phyloP scores from a whole-genome alignment of 352 stramenopile genomes.

The Phytophthora foliorum region DNA sequence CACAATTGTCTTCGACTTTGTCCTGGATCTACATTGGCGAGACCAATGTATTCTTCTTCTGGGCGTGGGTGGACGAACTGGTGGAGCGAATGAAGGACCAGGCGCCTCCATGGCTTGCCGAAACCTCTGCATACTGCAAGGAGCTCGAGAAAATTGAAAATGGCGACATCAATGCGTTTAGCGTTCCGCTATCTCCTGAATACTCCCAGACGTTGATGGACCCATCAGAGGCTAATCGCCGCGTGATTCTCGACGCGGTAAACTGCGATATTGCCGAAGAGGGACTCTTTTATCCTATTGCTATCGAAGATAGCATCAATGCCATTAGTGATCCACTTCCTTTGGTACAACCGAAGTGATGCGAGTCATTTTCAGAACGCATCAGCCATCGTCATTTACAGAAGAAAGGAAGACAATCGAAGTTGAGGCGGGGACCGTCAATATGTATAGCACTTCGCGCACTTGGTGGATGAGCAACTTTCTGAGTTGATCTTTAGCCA shows the following conservation, averaged over 20 bases:
- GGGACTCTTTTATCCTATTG: slow-evolving; percentile 30
- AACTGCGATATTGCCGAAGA: slow-evolving; percentile 9
- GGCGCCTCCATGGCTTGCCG: slow-evolving; percentile 16
- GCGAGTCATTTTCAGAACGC: no score
- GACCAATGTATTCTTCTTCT: slow-evolving; percentile 28
- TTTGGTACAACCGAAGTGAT: background rate
- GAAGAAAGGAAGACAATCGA: background rate
- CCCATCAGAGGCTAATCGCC: slow-evolving; percentile 15
- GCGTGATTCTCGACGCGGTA: slow-evolving; percentile 16
- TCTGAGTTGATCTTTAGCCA: no score
- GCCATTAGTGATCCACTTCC: slow-evolving; percentile 20
- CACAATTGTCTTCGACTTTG: slow-evolving; percentile 9
- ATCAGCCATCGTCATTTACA: no score
- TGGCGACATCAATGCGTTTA: slow-evolving; percentile 9
- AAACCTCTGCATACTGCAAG: slow-evolving; percentile 16
- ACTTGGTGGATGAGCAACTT: no score
- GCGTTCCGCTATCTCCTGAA: slow-evolving; percentile 17
- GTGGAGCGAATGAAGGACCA: slow-evolving; percentile 14
- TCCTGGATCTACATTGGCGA: slow-evolving; percentile 7
- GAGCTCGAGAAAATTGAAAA: slow-evolving; percentile 25
- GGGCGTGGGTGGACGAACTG: slow-evolving; percentile 27
- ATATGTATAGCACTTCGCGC: no score
- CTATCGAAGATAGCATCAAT: slow-evolving; percentile 24
- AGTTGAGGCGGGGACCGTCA: no score
- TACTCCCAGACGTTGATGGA: slow-evolving; percentile 32